Conservation (phyloP, 371 early-diverging fungal genomes). For the Mucor mucedo region DNA sequence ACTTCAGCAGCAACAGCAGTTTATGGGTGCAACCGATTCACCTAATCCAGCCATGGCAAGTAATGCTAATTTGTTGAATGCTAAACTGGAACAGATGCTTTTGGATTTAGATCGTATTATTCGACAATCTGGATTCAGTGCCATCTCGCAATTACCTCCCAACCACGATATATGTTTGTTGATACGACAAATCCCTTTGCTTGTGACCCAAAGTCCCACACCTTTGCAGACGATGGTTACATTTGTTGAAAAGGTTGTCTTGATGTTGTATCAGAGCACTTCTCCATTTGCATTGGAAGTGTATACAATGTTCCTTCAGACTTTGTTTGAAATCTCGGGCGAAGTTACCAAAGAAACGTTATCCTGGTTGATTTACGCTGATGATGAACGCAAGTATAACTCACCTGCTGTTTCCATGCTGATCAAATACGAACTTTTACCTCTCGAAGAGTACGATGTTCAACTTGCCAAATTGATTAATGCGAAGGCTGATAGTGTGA, state of each 20-base stretch:
- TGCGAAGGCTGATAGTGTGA: slow-evolving; percentile 64
- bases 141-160: slow-evolving; percentile 72
- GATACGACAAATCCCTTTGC: slow-evolving; percentile 71
- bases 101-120: slow-evolving; percentile 78
- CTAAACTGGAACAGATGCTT: slow-evolving; percentile 68
- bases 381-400: slow-evolving; percentile 92
- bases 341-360: slow-evolving; percentile 82
- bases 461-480: slow-evolving; percentile 87
- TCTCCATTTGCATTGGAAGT: slow-evolving; percentile 77
- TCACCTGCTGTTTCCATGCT: slow-evolving; percentile 79
- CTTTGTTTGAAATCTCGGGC: slow-evolving; percentile 79
- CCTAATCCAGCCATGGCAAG: slow-evolving; percentile 16
- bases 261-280: slow-evolving; percentile 78
- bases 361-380: slow-evolving; percentile 90
- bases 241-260: slow-evolving; percentile 86
- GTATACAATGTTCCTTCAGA: slow-evolving; percentile 80
- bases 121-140: slow-evolving; percentile 51
- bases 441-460: slow-evolving; percentile 80
- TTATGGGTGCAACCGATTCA: slow-evolving; percentile 22
- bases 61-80: slow-evolving; percentile 48
- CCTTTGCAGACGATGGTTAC: slow-evolving; percentile 76
- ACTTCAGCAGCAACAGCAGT: slow-evolving; percentile 10
- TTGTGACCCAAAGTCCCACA: slow-evolving; percentile 67
- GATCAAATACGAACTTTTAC: slow-evolving; percentile 78
- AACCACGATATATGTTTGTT: slow-evolving; percentile 78